Percentiles rank a stretch among this genome's conserved stretches.
Conservation (phyloP, 768 basidiomycete genomes). For the Lyophyllum semitale region DNA sequence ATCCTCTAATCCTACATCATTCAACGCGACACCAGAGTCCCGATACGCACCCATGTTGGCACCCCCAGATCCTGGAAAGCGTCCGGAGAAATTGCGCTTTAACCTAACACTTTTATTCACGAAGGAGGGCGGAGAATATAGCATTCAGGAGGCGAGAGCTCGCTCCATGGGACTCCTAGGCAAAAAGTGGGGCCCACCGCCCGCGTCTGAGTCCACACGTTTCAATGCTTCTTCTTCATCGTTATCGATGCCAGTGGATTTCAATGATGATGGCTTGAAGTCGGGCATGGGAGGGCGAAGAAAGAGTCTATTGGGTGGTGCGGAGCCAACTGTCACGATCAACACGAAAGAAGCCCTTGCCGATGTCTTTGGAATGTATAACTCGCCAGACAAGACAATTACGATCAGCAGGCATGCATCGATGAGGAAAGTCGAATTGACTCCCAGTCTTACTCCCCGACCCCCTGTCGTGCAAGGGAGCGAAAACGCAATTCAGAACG, state of each 20-base stretch:
- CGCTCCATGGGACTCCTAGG: slow-evolving; percentile 80
- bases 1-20: slow-evolving; percentile 21
- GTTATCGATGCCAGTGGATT: slow-evolving; percentile 48
- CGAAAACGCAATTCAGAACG: slow-evolving; percentile 26
- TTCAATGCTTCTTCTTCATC: slow-evolving; percentile 36
- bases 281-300: slow-evolving; percentile 39
- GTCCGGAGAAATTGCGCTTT: slow-evolving; percentile 71
- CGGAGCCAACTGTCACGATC: slow-evolving; percentile 89
- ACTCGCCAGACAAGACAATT: slow-evolving; percentile 80
- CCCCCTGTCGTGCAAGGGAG: slow-evolving; percentile 36
- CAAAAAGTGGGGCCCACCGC: slow-evolving; percentile 79
- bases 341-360: slow-evolving; percentile 95
- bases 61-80: slow-evolving; percentile 66
- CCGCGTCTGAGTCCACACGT: no score
- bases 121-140: slow-evolving; percentile 79
- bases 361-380: slow-evolving; percentile 96
- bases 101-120: slow-evolving; percentile 72
- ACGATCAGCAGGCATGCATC: slow-evolving; percentile 74
- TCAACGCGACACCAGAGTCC: slow-evolving; percentile 43
- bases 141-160: slow-evolving; percentile 81
- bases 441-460: slow-evolving; percentile 39
- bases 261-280: slow-evolving; percentile 60
- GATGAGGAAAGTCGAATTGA: slow-evolving; percentile 65
- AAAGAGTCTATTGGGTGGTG: slow-evolving; percentile 45
- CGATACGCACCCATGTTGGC: slow-evolving; percentile 76